Base-by-base conservation (phyloP, 805 yeast species). In the Kodamaea hsintzibuensis region DNA sequence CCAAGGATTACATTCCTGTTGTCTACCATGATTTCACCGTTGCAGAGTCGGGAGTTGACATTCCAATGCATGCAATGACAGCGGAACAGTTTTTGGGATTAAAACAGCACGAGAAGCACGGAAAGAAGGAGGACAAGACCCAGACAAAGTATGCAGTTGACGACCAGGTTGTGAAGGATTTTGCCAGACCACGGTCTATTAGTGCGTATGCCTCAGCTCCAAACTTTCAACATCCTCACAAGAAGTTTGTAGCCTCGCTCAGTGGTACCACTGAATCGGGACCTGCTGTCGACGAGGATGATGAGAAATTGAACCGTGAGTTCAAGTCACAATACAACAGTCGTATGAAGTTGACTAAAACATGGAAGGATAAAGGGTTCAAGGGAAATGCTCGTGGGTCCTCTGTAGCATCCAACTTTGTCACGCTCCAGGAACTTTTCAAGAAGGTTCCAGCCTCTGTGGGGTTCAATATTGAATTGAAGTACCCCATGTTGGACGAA, bases 401-500 rank as follows among this genome's bases (percentile, higher is more conserved):
- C 45, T 86, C 95, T 1, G 89, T 93, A 66, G 97, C 97, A 7
- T 89, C 97, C 0, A 86, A 90, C 33, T 93, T 93, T 69, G 96
- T 93, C 7, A 91, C 98, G 0, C 77, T 93, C 59, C 86, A 82
- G 62, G 97, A 92, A 60, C 79, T 92, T 47, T 91, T 93, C 73
- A 80, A 81, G 63, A 89, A 89, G 59, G 72, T 93, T 22, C 98
- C 98, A 1, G 76, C 79, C 54, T 82, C 80, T 55, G 96, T 92
- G 13, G 98, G 98, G 0, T 92, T 95, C 74, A 93, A 93, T 65
- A 90, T 93, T 56, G 98, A 93, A 69, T 85, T 95, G 71, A 91
- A 93, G 67, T 93, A 91, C 66, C 98, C 98, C 1, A 89, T 93
- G 95, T 78, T 91, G 50, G 96, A 91, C 67, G 98, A 93, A 72